Evolutionary conservation across 1,284 basidiomycete species (phyloP).

Genomic region (Cutaneotrichosporon cavernicola): DNA sequence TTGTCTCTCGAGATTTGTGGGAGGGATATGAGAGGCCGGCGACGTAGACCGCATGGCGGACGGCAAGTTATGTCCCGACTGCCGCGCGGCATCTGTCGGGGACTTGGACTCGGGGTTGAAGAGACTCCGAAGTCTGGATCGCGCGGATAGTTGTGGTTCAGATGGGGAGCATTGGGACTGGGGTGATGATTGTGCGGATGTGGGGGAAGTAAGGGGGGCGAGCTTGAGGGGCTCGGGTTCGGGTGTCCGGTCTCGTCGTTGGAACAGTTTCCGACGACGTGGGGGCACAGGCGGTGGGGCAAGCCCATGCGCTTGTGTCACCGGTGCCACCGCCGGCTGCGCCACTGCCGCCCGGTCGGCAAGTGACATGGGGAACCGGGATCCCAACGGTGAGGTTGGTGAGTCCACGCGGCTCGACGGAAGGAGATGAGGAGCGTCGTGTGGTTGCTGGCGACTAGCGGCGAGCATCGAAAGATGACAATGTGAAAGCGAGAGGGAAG

Average conservation of each 20-base stretch:
- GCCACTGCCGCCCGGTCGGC: constrained; percentile 5
- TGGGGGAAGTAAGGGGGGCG: neutral
- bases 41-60: neutral
- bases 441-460: constrained; percentile 2
- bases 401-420: neutral
- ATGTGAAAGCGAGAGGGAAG: neutral
- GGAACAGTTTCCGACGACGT: constrained; percentile 6
- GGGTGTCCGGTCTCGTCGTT: constrained; percentile 2
- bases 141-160: neutral
- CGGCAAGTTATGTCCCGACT: constrained; percentile 16
- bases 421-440: neutral
- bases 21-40: neutral
- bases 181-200: neutral
- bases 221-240: neutral
- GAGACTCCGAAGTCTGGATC: constrained; percentile 3
- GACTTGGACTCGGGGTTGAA: constrained; percentile 1
- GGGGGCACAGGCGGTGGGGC: constrained; percentile 6
- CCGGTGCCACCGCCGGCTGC: constrained; percentile 1
- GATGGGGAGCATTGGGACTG: neutral
- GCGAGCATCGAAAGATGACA: constrained; percentile 1
- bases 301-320: too few species aligned
- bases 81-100: neutral
- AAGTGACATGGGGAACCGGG: constrained; percentile 3
- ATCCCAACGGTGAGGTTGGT: neutral
- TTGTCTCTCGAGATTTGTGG: neutral